These are phyloP conservation scores for Microdochium bolleyi DNA, from an alignment of 2,329 filamentous ascomycete genomes.

Conservation along the genomic window DNA sequence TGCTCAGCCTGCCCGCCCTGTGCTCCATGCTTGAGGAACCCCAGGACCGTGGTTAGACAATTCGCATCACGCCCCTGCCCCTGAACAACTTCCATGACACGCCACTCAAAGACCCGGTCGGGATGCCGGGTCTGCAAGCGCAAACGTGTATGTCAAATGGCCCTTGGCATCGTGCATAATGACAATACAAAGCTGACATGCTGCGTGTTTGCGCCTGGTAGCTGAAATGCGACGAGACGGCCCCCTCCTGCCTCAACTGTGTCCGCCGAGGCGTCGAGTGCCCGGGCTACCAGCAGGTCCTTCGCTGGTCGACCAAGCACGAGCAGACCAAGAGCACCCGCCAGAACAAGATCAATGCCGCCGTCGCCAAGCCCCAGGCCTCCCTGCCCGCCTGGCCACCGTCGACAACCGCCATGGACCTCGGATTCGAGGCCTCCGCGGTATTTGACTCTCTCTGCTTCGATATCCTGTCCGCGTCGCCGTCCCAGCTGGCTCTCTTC, in stretches of 20 bases:
- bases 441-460: too few relatives aligned
- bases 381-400: too few relatives aligned
- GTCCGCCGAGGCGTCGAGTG: slow-evolving; percentile 14
- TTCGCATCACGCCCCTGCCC: not conserved
- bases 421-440: too few relatives aligned
- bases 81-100: not conserved
- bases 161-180: too few relatives aligned
- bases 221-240: slow-evolving; percentile 18
- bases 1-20: not conserved
- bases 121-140: slow-evolving; percentile 17
- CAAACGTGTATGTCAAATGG: slow-evolving; percentile 12
- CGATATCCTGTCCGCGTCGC: too few relatives aligned
- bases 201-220: slow-evolving; percentile 3
- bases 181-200: too few relatives aligned
- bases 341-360: too few relatives aligned
- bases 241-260: slow-evolving; percentile 16
- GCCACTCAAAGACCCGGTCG: slow-evolving; percentile 6
- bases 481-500: too few relatives aligned
- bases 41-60: not conserved
- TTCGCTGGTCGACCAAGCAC: slow-evolving; percentile 20
- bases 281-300: slow-evolving; percentile 16
- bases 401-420: too few relatives aligned
- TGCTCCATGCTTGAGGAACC: not conserved
- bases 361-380: not conserved
- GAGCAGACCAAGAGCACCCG: slow-evolving; percentile 6